Percentiles rank a stretch among this genome's conserved stretches.
phyloP scores from a whole-genome alignment of 2,329 filamentous ascomycete genomes.

The Pyrenophora graminea region DNA sequence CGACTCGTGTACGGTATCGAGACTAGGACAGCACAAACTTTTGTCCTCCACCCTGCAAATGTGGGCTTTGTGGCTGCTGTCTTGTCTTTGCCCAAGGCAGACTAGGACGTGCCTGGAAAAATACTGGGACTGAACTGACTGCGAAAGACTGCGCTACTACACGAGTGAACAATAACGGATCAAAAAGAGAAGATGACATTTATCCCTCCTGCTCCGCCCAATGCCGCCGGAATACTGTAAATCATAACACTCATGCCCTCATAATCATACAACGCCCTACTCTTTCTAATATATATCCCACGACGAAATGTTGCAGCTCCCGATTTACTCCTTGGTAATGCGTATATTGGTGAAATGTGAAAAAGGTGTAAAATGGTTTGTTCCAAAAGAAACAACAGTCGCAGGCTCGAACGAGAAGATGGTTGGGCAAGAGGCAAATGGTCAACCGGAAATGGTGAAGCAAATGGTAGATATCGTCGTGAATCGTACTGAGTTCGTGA shows the following conservation, averaged over 20 bases:
- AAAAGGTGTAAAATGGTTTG: slow-evolving; percentile 10
- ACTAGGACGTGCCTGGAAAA: slow-evolving; percentile 16
- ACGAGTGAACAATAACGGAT: not conserved
- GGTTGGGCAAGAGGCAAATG: not conserved
- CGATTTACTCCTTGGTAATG: slow-evolving; percentile 37
- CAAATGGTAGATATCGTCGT: not conserved
- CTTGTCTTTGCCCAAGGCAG: slow-evolving; percentile 21
- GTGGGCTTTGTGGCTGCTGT: slow-evolving; percentile 2
- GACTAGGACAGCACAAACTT: not conserved
- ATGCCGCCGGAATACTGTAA: slow-evolving; percentile 22
- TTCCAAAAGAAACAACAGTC: slow-evolving; percentile 21
- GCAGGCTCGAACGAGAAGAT: slow-evolving; percentile 32
- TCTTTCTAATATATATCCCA: slow-evolving; percentile 17
- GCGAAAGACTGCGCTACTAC: slow-evolving; percentile 6
- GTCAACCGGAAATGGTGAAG: not conserved
- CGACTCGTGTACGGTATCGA: not conserved
- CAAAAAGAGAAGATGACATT: not conserved
- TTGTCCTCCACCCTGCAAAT: not conserved
- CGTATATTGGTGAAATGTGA: slow-evolving; percentile 15
- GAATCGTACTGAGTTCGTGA: not conserved
- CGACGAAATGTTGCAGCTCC: slow-evolving; percentile 7
- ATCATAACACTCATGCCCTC: slow-evolving; percentile 11
- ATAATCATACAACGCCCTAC: slow-evolving; percentile 12
- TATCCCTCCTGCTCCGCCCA: slow-evolving; percentile 9
- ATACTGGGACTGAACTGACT: slow-evolving; percentile 10